Evolutionary conservation across 2,329 filamentous ascomycete genomes (phyloP).

Genomic region (Ascocoryne sarcoides): DNA sequence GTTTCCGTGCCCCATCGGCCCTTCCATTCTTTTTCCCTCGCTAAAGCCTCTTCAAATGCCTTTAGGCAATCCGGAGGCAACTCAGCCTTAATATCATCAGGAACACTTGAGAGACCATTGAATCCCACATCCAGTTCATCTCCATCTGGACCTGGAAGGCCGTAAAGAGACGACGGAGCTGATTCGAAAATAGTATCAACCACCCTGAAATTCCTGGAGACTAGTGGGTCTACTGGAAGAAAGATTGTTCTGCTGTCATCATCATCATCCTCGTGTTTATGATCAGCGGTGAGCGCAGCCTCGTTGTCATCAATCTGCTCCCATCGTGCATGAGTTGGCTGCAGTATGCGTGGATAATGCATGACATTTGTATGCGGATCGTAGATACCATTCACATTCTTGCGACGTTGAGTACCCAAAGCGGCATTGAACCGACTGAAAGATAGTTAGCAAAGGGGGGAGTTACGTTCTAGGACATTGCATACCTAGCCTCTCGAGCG

Average conservation of each 20-base stretch:
- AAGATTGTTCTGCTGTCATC: conserved; percentile 35
- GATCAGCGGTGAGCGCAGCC: conserved; percentile 9
- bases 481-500: conserved; percentile 77
- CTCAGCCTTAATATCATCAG: conserved; percentile 56
- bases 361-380: conserved; percentile 90
- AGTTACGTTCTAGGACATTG: background rate
- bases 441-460: conserved; percentile 6
- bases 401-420: conserved; percentile 54
- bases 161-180: conserved; percentile 44
- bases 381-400: conserved; percentile 70
- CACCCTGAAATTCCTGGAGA: conserved; percentile 54
- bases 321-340: conserved; percentile 79
- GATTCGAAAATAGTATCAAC: conserved; percentile 51
- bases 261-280: conserved; percentile 9
- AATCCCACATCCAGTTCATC: conserved; percentile 37
- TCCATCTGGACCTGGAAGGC: conserved; percentile 50
- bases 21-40: conserved; percentile 64
- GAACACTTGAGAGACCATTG: conserved; percentile 53
- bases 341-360: conserved; percentile 80
- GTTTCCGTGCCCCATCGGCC: conserved; percentile 63
- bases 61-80: conserved; percentile 62
- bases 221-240: conserved; percentile 43
- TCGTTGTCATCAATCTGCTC: conserved; percentile 53
- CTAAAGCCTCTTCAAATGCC: conserved; percentile 61
- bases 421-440: conserved; percentile 73